These are phyloP conservation scores for Afroboletus lepidellus DNA, from an alignment of 1,284 basidiomycete genomes.

Conservation along the genomic window DNA sequence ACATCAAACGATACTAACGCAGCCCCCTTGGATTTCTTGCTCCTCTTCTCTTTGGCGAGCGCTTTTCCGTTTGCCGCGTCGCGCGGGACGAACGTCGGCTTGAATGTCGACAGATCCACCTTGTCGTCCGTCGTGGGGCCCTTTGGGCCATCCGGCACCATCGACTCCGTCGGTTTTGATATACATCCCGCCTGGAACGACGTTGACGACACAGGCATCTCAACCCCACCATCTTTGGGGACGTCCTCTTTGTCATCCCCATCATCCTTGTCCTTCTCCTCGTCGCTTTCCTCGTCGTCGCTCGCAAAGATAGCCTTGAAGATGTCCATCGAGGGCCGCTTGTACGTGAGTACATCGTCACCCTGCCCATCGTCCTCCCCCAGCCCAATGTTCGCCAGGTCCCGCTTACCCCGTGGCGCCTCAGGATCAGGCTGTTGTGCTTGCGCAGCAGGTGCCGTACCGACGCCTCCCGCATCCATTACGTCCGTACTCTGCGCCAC, in stretches of 20 bases:
- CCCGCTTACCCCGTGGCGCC: slow-evolving; percentile 40
- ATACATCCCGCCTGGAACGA: background rate
- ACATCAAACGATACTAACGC: slow-evolving; percentile 65
- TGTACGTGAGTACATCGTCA: slow-evolving; percentile 81
- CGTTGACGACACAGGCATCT: slow-evolving; percentile 3
- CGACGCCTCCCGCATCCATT: slow-evolving; percentile 8
- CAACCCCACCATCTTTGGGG: slow-evolving; percentile 35
- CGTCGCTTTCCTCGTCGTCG: slow-evolving; percentile 79
- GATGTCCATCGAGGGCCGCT: slow-evolving; percentile 85
- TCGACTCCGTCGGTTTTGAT: background rate
- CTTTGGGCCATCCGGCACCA: background rate
- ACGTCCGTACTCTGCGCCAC: slow-evolving; percentile 4
- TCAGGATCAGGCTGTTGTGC: background rate
- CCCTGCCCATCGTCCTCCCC: slow-evolving; percentile 90
- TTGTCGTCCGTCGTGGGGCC: slow-evolving; percentile 19
- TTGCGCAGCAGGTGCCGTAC: slow-evolving; percentile 15
- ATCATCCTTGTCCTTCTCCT: slow-evolving; percentile 41
- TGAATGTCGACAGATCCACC: slow-evolving; percentile 67
- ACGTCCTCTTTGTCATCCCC: slow-evolving; percentile 3
- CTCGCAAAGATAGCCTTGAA: slow-evolving; percentile 96
- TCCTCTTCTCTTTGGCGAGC: slow-evolving; percentile 38
- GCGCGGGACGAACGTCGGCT: slow-evolving; percentile 77
- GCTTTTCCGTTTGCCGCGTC: slow-evolving; percentile 36
- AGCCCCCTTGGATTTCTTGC: slow-evolving; percentile 35
- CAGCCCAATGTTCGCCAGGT: slow-evolving; percentile 75